phyloP scores from a whole-genome alignment of 768 basidiomycete genomes.

The Chalciporus pseudorubinellus region DNA sequence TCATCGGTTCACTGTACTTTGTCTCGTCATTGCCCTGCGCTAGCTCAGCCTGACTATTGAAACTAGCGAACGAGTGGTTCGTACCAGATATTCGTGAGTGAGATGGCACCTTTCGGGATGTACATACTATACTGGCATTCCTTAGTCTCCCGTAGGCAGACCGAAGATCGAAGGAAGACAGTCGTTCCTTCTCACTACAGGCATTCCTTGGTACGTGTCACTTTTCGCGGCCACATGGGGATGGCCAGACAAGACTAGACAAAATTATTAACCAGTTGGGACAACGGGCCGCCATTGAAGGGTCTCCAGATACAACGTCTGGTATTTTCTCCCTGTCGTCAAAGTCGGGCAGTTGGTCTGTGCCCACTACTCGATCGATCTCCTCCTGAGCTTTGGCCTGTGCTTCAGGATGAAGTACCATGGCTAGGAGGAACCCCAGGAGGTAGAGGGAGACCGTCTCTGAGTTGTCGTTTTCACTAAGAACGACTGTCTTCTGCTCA shows the following conservation, averaged over 20 bases:
- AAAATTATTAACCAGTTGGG: slow-evolving; percentile 25
- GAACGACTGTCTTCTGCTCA: too few species aligned
- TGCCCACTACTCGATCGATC: slow-evolving; percentile 32
- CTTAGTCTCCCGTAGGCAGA: too few species aligned
- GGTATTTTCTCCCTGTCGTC: slow-evolving; percentile 28
- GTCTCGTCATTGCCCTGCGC: slow-evolving; percentile 29
- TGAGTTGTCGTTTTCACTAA: slow-evolving; percentile 10
- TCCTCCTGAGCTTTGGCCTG: slow-evolving; percentile 33
- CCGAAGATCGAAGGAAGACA: too few species aligned
- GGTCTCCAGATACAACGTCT: slow-evolving; percentile 31
- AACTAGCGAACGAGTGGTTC: too few species aligned
- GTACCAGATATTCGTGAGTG: too few species aligned
- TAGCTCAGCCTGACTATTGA: too few species aligned
- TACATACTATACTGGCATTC: too few species aligned
- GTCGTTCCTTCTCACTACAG: too few species aligned
- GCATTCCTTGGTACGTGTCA: slow-evolving; percentile 30
- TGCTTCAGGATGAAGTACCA: slow-evolving; percentile 33
- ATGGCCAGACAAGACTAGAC: slow-evolving; percentile 11
- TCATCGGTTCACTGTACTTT: slow-evolving; percentile 49
- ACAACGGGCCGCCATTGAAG: slow-evolving; percentile 31
- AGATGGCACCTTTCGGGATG: slow-evolving; percentile 24
- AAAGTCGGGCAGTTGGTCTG: slow-evolving; percentile 27
- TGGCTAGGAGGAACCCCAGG: slow-evolving; percentile 43
- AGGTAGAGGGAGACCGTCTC: slow-evolving; percentile 35
- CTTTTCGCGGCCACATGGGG: slow-evolving; percentile 23